phyloP scores from a whole-genome alignment of 2,329 filamentous ascomycete genomes.

The Iodosphaeria phyllophila region DNA sequence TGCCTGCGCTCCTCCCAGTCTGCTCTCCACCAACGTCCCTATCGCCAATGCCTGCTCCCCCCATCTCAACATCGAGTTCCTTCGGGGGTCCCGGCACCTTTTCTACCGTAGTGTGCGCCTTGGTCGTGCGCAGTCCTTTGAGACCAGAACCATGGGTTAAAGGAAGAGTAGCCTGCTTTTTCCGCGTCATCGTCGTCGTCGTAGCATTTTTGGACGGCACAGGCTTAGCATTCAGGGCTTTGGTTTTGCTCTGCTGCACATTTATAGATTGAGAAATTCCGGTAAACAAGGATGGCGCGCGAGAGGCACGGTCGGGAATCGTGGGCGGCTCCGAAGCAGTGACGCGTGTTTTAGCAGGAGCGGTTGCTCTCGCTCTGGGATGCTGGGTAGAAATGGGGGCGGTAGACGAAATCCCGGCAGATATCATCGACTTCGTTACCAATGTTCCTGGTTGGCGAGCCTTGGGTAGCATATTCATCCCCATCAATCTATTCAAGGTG shows the following conservation, averaged over 20 bases:
- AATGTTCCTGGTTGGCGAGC: too few relatives aligned
- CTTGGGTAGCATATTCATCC: too few relatives aligned
- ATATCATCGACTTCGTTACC: too few relatives aligned
- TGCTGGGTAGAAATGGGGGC: too few relatives aligned
- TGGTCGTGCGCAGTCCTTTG: constrained; percentile 13
- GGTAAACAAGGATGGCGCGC: too few relatives aligned
- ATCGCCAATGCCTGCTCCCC: constrained; percentile 6
- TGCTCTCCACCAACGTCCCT: constrained; percentile 2
- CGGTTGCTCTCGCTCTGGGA: too few relatives aligned
- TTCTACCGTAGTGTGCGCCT: constrained; percentile 17
- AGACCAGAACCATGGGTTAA: not conserved
- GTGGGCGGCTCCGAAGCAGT: constrained; percentile 2
- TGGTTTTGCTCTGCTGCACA: too few relatives aligned
- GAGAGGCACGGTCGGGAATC: constrained; percentile 2
- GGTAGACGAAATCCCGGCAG: too few relatives aligned
- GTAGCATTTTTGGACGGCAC: not conserved
- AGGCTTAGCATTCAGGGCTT: too few relatives aligned
- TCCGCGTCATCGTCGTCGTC: not conserved
- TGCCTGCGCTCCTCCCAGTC: constrained; percentile 12
- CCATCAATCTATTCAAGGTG: constrained; percentile 2
- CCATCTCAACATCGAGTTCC: constrained; percentile 12
- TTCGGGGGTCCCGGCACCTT: constrained; percentile 20
- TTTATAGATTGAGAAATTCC: too few relatives aligned
- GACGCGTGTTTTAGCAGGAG: too few relatives aligned
- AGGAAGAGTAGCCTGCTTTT: not conserved